Base-by-base conservation (phyloP, 305 asterid genomes). In the Stenogyne calaminthoides region DNA sequence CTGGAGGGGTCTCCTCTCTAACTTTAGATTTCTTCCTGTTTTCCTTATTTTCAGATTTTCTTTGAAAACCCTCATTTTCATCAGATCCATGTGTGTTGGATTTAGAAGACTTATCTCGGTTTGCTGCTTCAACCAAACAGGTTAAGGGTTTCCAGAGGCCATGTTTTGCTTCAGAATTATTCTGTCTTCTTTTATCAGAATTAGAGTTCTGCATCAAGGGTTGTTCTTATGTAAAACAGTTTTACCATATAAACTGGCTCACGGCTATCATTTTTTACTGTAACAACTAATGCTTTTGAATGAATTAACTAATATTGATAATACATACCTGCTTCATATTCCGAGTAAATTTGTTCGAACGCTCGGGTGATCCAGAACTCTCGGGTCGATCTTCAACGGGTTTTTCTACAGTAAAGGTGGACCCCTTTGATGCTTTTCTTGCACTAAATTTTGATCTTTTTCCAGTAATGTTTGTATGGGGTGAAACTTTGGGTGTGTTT, bases 71-170 rank as follows among this genome's bases (percentile, higher is more conserved):
- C 63, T 81, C 85, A 19, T 65, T 72, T 34, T 82, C 84, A 70
- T 36, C 70, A 72, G 80, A 82, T 69, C 83, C 91, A 74, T 87
- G 89, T 36, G 81, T 64, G 64, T 81, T 32, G 66, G 77, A 77
- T 82, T 86, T 90, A 9, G 88, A 82, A 63, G 96, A 78, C 82
- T 92, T 95, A 85, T 90, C 90, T 75, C 95, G 84, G 75, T 88
- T 90, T 73, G 98, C 99, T 73, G 85, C 99, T 78, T 95, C 99
- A 44, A 92, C 99, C 84, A 95, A 87, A 83, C 92, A 89, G 72
- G 84, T 95, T 70, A 92, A 84, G 46, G 99, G 98, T 46, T 95
- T 92, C 99, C 99, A 95, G 27, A 86, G 83, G n/a, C n/a, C n/a
- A n/a, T n/a, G n/a, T n/a, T n/a, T n/a, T n/a, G n/a, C n/a, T n/a